A percentile compares a stretch with the other conserved stretches of the same genome.
These are phyloP conservation scores for Plasmodium falciparum DNA, from an alignment of 169 alveolate species.

Conservation along the genomic window DNA sequence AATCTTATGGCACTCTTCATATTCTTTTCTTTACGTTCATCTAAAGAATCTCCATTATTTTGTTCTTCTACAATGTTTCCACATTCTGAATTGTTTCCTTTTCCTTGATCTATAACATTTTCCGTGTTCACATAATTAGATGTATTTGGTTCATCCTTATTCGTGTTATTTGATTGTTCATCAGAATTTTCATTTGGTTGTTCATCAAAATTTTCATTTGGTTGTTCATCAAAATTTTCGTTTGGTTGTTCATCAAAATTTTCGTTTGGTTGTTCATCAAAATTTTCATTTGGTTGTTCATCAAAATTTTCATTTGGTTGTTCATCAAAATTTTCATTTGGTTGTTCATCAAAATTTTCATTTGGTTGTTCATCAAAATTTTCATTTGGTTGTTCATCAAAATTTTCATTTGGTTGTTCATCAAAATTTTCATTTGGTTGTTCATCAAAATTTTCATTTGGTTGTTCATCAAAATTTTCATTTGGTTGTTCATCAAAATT, in stretches of 20 bases:
- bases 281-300: neutral
- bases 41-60: neutral
- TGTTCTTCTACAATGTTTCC: neutral
- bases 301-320: too few relatives aligned
- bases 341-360: too few relatives aligned
- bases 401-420: neutral
- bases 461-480: too few relatives aligned
- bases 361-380: neutral
- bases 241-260: neutral
- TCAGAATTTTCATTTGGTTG: neutral
- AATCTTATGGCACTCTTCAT: conserved; percentile 12
- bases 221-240: neutral
- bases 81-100: neutral
- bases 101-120: neutral
- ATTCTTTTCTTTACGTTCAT: conserved; percentile 10
- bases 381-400: neutral
- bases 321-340: too few relatives aligned
- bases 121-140: too few relatives aligned
- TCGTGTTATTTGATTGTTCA: neutral
- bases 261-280: neutral
- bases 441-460: neutral
- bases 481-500: neutral
- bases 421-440: neutral
- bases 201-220: neutral
- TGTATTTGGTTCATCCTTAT: neutral